Evolutionary conservation across 306 rosid genomes (phyloP), one percentile per base, ranked within the genome.

Genomic region (Cicer arietinum): DNA sequence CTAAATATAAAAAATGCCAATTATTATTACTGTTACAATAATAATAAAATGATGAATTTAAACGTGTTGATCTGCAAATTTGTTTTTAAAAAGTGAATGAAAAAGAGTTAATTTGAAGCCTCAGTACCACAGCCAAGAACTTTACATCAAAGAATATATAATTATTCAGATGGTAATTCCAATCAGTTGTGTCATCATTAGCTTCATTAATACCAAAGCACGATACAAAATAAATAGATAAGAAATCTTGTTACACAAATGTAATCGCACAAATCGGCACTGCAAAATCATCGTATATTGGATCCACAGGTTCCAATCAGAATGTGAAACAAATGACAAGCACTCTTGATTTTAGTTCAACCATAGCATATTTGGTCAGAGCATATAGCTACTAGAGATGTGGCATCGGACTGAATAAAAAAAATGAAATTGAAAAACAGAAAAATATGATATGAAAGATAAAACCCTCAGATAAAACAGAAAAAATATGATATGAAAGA

Each of bases 121-220:
- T 51, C 56, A 51, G 56, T 51, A 51, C 56, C 56, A 51, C 56
- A 51, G 56, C 56, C 56, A 51, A 51, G 56, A 51, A 13, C 6
- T 51, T 51, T 6, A 51, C 56, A 51, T 51, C 56, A 51, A 51
- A 50, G 17, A 51, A 51, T 1, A 51, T 25, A 25, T 25, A 51
- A n/a, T 16, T 51, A 51, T 51, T 51, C 56, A 51, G 56, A 51
- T 0, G 56, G 56, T 50, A 50, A 50, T 50, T 50, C 56, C 18
- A 50, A 17, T 50, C 6, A 7, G 13, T 50, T 50, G 13, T 50
- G n/a, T 50, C 56, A n/a, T 50, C 56, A 50, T 6, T 7, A 20
- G 17, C 56, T 50, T 50, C 18, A 50, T 7, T 5, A 50, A 12
- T 22, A 22, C 25, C 25, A 22, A 22, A 22, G 3, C 25, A 22